phyloP scores from a whole-genome alignment of 1,139 yeast genomes.

The Zhuliangozyma blackwelliae region DNA sequence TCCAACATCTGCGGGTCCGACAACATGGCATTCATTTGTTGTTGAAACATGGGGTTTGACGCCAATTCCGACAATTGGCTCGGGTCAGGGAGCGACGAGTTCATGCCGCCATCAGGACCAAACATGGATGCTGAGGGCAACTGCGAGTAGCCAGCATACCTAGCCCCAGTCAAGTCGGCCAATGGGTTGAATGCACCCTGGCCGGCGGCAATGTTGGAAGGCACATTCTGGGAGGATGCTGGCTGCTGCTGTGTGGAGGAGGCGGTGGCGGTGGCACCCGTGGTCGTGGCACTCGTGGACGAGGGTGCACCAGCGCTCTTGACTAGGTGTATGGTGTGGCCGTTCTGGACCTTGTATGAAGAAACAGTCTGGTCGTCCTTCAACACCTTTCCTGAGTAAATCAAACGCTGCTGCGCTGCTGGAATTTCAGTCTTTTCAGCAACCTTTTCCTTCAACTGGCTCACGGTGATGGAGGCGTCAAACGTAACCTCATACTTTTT shows the following conservation, averaged over 20 bases:
- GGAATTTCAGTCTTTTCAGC: slow-evolving; percentile 61
- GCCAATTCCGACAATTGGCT: slow-evolving; percentile 71
- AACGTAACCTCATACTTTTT: slow-evolving; percentile 67
- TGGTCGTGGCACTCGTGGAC: slow-evolving; percentile 10
- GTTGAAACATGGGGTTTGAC: slow-evolving; percentile 77
- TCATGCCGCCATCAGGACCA: slow-evolving; percentile 95
- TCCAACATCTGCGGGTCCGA: slow-evolving; percentile 82
- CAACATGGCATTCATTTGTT: slow-evolving; percentile 74
- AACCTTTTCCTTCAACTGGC: slow-evolving; percentile 64
- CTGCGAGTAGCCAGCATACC: slow-evolving; percentile 89
- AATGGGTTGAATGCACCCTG: slow-evolving; percentile 85
- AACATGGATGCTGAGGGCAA: slow-evolving; percentile 86
- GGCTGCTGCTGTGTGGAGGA: too few relatives aligned
- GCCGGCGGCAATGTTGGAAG: slow-evolving; percentile 80
- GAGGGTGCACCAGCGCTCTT: slow-evolving; percentile 50
- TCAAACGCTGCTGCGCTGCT: slow-evolving; percentile 75
- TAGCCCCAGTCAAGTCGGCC: slow-evolving; percentile 89
- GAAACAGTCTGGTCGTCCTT: slow-evolving; percentile 76
- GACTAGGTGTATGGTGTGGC: slow-evolving; percentile 86
- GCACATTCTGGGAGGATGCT: slow-evolving; percentile 35
- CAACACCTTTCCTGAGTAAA: slow-evolving; percentile 89
- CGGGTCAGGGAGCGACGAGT: slow-evolving; percentile 60
- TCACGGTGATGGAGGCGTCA: slow-evolving; percentile 52
- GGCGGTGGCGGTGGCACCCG: slow-evolving; percentile 1
- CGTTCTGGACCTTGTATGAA: slow-evolving; percentile 75